A percentile compares a stretch with the other conserved stretches of the same genome.
Evolutionary conservation across 1,139 yeast species (phyloP).

Genomic region (Kurtzmaniella quercitrusa): DNA sequence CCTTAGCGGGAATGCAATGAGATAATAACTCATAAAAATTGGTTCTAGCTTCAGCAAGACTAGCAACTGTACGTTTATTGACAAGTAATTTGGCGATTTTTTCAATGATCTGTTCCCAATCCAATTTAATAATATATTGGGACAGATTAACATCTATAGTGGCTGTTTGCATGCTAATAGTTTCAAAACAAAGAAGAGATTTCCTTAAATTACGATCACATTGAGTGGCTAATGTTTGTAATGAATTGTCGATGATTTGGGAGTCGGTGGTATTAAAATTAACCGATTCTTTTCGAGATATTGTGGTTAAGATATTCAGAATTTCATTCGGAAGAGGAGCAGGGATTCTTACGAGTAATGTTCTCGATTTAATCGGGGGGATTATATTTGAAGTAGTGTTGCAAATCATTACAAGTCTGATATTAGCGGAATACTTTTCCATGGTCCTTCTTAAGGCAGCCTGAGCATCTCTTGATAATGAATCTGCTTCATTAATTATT

Average conservation of each 20-base stretch:
- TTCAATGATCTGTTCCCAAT: slow-evolving; percentile 80
- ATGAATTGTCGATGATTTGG: slow-evolving; percentile 34
- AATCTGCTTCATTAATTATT: slow-evolving; percentile 90
- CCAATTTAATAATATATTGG: slow-evolving; percentile 52
- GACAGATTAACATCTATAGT: slow-evolving; percentile 26
- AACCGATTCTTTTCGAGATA: slow-evolving; percentile 56
- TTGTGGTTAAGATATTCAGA: slow-evolving; percentile 44
- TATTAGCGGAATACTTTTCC: slow-evolving; percentile 91
- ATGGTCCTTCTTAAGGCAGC: slow-evolving; percentile 96
- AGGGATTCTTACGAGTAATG: slow-evolving; percentile 78
- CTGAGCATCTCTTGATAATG: slow-evolving; percentile 91
- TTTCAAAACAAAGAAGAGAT: slow-evolving; percentile 76
- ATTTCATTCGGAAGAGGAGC: slow-evolving; percentile 69
- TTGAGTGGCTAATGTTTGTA: slow-evolving; percentile 48
- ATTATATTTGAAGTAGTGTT: slow-evolving; percentile 89
- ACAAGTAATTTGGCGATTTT: slow-evolving; percentile 59
- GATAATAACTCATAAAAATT: slow-evolving; percentile 79
- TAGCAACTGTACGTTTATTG: slow-evolving; percentile 63
- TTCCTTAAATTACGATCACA: slow-evolving; percentile 73
- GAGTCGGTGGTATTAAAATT: slow-evolving; percentile 36
- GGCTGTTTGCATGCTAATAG: slow-evolving; percentile 74
- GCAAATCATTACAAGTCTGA: slow-evolving; percentile 79
- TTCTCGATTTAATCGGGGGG: slow-evolving; percentile 91
- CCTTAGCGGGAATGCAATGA: slow-evolving; percentile 88
- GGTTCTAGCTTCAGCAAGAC: slow-evolving; percentile 68